These are phyloP conservation scores for Eragrostis curvula DNA, from an alignment of 176 grass and related monocot species.

Conservation along the genomic window DNA sequence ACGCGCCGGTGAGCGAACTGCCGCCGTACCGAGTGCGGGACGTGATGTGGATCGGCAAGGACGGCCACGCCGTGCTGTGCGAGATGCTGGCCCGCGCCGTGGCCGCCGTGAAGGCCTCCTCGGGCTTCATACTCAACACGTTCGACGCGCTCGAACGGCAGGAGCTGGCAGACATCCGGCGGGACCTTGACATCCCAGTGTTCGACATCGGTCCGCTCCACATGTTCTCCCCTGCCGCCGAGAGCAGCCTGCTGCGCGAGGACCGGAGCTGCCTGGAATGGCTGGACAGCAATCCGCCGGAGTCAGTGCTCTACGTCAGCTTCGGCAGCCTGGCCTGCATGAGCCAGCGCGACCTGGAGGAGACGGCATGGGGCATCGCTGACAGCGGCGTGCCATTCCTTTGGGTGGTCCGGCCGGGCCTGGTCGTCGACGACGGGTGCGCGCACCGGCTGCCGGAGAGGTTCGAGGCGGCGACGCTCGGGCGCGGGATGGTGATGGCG, in stretches of 20 bases:
- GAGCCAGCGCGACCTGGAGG: conserved; percentile 16
- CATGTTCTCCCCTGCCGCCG: conserved; percentile 33
- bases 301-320: conserved; percentile 60
- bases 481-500: conserved; percentile 37
- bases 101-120: conserved; percentile 18
- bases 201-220: conserved; percentile 54
- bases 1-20: conserved; percentile 3
- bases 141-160: conserved; percentile 37
- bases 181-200: conserved; percentile 7
- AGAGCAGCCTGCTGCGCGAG: conserved; percentile 39
- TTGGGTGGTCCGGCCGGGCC: conserved; percentile 50
- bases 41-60: not conserved
- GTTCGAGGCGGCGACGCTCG: conserved; percentile 32
- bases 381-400: conserved; percentile 50
- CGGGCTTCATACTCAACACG: conserved; percentile 50
- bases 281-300: conserved; percentile 26
- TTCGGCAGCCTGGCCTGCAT: conserved; percentile 57
- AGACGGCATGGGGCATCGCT: conserved; percentile 51
- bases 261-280: conserved; percentile 57
- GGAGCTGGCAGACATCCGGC: conserved; percentile 36
- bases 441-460: conserved; percentile 5
- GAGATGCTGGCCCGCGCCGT: not conserved
- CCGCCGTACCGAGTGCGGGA: conserved; percentile 51
- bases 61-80: not conserved
- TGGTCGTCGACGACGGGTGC: not conserved